These are phyloP conservation scores for Quercus agrifolia DNA, from an alignment of 306 rosid genomes.

Conservation along the genomic window DNA sequence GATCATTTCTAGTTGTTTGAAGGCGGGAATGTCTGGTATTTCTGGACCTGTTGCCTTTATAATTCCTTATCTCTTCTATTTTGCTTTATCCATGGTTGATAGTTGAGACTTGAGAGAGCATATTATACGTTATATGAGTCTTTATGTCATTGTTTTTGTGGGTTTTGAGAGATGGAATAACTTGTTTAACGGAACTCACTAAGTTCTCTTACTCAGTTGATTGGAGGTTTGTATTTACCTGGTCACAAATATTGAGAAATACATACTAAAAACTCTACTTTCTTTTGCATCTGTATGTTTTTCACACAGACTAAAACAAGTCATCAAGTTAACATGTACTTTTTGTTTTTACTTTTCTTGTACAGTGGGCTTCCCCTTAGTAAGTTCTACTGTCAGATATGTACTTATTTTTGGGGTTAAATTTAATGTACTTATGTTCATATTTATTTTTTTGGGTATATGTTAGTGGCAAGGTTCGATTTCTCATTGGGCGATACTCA, in stretches of 20 bases:
- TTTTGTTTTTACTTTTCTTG: not conserved
- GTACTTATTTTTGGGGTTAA: not conserved
- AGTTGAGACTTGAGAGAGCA: not conserved
- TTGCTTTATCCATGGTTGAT: not conserved
- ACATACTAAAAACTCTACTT: not conserved
- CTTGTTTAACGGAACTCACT: too few species aligned
- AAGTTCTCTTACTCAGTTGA: not conserved
- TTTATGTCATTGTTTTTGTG: not conserved
- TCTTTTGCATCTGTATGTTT: not conserved
- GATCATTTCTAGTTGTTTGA: conserved; percentile 59
- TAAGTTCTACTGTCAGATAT: not conserved
- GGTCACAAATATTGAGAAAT: not conserved
- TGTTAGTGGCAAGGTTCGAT: conserved; percentile 79
- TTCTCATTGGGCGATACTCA: conserved; percentile 79
- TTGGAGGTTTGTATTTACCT: not conserved
- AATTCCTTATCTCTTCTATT: not conserved
- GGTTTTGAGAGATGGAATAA: not conserved
- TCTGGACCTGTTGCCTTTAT: conserved; percentile 3
- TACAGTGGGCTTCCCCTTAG: not conserved
- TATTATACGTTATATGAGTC: not conserved
- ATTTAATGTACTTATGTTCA: not conserved
- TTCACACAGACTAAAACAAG: not conserved
- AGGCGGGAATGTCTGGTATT: conserved; percentile 92
- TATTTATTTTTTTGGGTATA: conserved; percentile 16
- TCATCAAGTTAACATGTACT: not conserved